These are phyloP conservation scores for Leccinum subrobustum DNA, from an alignment of 1,284 basidiomycete genomes.

Conservation along the genomic window DNA sequence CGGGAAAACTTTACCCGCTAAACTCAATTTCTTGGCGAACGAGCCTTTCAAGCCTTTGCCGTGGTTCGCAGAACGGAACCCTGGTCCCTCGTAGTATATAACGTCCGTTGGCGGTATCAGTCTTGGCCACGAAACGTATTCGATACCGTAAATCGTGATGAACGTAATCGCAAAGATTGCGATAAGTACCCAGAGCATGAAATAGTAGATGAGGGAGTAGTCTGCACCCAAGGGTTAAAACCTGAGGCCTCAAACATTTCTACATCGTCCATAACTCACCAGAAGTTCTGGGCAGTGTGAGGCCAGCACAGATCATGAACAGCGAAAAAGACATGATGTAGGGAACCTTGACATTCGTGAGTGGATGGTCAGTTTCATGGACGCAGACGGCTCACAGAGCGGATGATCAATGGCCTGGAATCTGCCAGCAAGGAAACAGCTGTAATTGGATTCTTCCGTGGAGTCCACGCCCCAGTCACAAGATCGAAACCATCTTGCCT, in stretches of 20 bases:
- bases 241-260: slow-evolving; percentile 7
- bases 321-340: slow-evolving; percentile 79
- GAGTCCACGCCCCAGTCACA: slow-evolving; percentile 88
- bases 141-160: slow-evolving; percentile 77
- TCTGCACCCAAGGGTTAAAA: slow-evolving; percentile 40
- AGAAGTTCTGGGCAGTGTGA: slow-evolving; percentile 81
- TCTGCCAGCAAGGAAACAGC: slow-evolving; percentile 74
- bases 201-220: slow-evolving; percentile 80
- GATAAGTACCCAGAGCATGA: slow-evolving; percentile 74
- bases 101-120: slow-evolving; percentile 83
- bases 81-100: slow-evolving; percentile 86
- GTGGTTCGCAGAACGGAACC: slow-evolving; percentile 73
- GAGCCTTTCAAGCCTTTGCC: slow-evolving; percentile 69
- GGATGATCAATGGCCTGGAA: slow-evolving; percentile 74
- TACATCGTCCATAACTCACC: slow-evolving; percentile 49
- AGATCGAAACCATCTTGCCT: slow-evolving; percentile 93
- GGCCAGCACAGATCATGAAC: slow-evolving; percentile 84
- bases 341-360: slow-evolving; percentile 63
- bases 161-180: slow-evolving; percentile 61
- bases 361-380: neutral
- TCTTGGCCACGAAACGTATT: slow-evolving; percentile 94
- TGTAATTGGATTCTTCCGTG: slow-evolving; percentile 66
- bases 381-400: slow-evolving; percentile 59
- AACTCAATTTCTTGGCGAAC: slow-evolving; percentile 34
- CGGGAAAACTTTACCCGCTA: slow-evolving; percentile 31